These are phyloP conservation scores for Suillus placidus DNA, from an alignment of 768 basidiomycete species.

Conservation along the genomic window DNA sequence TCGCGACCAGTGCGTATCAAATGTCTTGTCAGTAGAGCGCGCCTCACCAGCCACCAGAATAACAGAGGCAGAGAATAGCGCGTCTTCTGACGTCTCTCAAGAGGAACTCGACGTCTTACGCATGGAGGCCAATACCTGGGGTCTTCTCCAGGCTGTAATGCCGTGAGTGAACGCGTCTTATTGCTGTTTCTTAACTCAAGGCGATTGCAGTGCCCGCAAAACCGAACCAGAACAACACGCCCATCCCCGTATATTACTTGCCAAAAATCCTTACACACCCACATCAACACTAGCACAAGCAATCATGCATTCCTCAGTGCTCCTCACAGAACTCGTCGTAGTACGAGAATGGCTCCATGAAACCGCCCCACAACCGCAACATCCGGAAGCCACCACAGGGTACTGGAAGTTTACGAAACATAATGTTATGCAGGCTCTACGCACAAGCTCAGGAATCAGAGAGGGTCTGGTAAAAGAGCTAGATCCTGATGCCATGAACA, in stretches of 20 bases:
- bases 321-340: constrained; percentile 75
- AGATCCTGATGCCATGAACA: constrained; percentile 79
- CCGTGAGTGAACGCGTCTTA: constrained; percentile 50
- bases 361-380: constrained; percentile 59
- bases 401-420: constrained; percentile 87
- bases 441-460: constrained; percentile 48
- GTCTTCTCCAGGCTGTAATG: constrained; percentile 74
- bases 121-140: constrained; percentile 84
- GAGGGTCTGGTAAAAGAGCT: constrained; percentile 64
- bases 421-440: constrained; percentile 63
- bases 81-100: constrained; percentile 38
- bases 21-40: background rate
- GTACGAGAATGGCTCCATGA: constrained; percentile 91
- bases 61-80: constrained; percentile 49
- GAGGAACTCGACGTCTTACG: constrained; percentile 65
- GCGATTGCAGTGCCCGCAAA: constrained; percentile 60
- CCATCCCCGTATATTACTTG: constrained; percentile 57
- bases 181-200: constrained; percentile 1
- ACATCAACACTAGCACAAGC: constrained; percentile 74
- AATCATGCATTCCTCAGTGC: constrained; percentile 65
- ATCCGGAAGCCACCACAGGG: constrained; percentile 75
- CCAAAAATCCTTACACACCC: constrained; percentile 81
- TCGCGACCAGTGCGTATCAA: constrained; percentile 55
- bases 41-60: constrained; percentile 41
- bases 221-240: constrained; percentile 51